Conservation (phyloP, 2,329 filamentous ascomycete species). For the Shiraia bambusicola region DNA sequence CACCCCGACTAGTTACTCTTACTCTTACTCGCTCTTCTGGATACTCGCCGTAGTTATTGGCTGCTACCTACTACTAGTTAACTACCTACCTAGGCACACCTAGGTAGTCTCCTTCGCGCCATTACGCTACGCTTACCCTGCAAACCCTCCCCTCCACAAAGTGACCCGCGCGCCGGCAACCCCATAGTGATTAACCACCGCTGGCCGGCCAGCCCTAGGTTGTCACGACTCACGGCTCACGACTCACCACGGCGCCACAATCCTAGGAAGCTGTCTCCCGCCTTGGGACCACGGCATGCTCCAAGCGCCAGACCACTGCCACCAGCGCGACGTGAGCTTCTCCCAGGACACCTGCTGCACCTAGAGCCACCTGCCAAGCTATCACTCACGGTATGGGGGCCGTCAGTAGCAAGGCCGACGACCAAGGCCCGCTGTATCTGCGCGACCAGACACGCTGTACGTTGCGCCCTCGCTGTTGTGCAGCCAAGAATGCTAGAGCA, state of each 20-base stretch:
- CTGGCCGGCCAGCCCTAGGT: constrained; percentile 2
- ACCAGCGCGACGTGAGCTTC: constrained; percentile 24
- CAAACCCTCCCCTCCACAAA: constrained; percentile 25
- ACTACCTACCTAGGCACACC: no score
- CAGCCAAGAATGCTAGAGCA: constrained; percentile 1
- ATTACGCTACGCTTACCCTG: constrained; percentile 21
- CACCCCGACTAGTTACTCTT: no score
- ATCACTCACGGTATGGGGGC: constrained; percentile 71
- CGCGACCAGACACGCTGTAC: constrained; percentile 90
- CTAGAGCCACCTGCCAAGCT: constrained; percentile 7
- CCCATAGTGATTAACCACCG: constrained; percentile 35
- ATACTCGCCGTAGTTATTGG: constrained; percentile 5
- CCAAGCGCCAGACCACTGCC: constrained; percentile 23
- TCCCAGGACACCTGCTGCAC: constrained; percentile 18
- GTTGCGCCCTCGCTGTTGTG: constrained; percentile 29
- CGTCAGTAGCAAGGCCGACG: constrained; percentile 80
- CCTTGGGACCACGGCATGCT: constrained; percentile 31
- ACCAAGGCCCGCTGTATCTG: constrained; percentile 76
- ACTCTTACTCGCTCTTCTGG: constrained; percentile 13
- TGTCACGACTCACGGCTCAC: constrained; percentile 17
- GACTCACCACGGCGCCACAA: constrained; percentile 11
- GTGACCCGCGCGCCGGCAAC: constrained; percentile 25
- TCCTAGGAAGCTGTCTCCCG: constrained; percentile 15
- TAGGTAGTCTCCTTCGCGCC: constrained; percentile 19
- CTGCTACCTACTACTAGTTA: no score